These are phyloP conservation scores for Solanum corneliomulleri DNA, from an alignment of 257 asterid genomes.

Conservation along the genomic window DNA sequence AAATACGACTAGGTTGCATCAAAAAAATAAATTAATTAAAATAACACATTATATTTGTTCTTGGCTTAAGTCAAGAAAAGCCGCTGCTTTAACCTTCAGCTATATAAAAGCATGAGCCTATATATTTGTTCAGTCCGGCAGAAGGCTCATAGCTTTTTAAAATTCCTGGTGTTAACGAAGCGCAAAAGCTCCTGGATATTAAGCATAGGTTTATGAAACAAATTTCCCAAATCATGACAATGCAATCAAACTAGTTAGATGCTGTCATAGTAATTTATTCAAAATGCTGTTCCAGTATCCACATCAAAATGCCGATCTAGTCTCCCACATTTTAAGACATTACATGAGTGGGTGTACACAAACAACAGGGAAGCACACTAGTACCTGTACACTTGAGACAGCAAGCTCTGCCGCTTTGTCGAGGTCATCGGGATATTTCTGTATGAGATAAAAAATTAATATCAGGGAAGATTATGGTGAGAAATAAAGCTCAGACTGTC, in stretches of 20 bases:
- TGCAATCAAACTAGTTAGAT: background rate
- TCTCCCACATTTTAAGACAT: background rate
- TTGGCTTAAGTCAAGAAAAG: background rate
- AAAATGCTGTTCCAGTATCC: background rate
- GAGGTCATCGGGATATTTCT: slow-evolving; percentile 87
- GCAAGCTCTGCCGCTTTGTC: slow-evolving; percentile 93
- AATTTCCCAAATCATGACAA: background rate
- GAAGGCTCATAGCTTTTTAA: background rate
- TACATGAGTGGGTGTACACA: background rate
- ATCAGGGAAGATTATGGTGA: slow-evolving; percentile 4
- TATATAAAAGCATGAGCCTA: background rate
- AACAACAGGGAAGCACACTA: background rate
- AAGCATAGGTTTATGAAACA: background rate
- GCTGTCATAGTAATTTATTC: background rate
- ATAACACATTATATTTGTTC: background rate
- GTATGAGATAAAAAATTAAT: slow-evolving; percentile 9
- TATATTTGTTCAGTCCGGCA: background rate
- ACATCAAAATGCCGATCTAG: background rate
- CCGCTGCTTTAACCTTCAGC: background rate
- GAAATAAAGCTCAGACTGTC: background rate
- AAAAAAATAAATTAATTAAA: background rate
- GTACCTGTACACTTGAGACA: slow-evolving; percentile 95
- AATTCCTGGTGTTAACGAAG: background rate
- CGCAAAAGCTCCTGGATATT: background rate
- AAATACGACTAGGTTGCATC: background rate